A percentile compares a stretch with the other conserved stretches of the same genome.
Conservation (phyloP, 2,329 filamentous ascomycete genomes). For the Diaporthe citrichinensis region DNA sequence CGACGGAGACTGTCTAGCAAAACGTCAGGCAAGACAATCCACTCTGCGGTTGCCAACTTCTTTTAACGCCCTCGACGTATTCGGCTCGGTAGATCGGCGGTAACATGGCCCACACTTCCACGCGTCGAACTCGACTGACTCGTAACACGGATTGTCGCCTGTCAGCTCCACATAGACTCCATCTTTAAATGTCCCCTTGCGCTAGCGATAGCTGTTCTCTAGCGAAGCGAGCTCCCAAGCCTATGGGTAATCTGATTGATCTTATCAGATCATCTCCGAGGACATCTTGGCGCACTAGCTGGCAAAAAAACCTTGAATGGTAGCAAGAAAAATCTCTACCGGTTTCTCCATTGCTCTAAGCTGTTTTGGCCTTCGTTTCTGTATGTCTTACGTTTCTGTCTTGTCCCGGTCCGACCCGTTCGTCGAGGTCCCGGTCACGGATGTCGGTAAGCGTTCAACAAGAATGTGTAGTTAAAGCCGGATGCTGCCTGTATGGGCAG, state of each 20-base stretch:
- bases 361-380: neutral
- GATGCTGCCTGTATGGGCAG: neutral
- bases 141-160: neutral
- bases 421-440: neutral
- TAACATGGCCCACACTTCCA: neutral
- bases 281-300: neutral
- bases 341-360: constrained; percentile 2
- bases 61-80: neutral
- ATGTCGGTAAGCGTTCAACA: neutral
- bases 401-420: neutral
- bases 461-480: neutral
- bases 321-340: neutral
- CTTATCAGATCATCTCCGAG: constrained; percentile 15
- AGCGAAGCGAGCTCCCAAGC: neutral
- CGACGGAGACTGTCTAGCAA: no score
- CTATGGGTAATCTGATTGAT: constrained; percentile 3
- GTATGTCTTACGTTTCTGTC: constrained; percentile 1
- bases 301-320: neutral
- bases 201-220: neutral
- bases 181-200: neutral
- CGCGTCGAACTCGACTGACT: constrained; percentile 12
- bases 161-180: neutral
- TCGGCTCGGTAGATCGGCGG: constrained; percentile 21
- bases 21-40: neutral
- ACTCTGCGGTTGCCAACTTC: neutral